A percentile compares a stretch with the other conserved stretches of the same genome.
These are phyloP conservation scores for Phytophthora sp. DNA, from an alignment of 352 stramenopile genomes.

Conservation along the genomic window DNA sequence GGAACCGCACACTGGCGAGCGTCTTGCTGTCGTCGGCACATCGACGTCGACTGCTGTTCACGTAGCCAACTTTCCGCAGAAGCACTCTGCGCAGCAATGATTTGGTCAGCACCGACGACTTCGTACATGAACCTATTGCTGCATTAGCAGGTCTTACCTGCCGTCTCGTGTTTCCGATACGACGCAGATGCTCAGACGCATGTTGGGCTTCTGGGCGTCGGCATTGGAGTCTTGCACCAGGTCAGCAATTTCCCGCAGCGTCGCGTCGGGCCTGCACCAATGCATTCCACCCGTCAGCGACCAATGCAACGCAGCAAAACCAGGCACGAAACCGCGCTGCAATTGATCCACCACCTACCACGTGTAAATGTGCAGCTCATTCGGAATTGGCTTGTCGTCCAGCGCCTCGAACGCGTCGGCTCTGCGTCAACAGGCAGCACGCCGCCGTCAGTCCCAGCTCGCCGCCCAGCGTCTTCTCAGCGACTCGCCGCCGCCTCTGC, in stretches of 20 bases:
- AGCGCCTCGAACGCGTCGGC: conserved; percentile 64
- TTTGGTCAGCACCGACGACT: conserved; percentile 5
- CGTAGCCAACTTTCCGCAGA: conserved; percentile 68
- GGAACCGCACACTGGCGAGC: conserved; percentile 62
- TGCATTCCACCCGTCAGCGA: background rate
- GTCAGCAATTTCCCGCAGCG: conserved; percentile 71
- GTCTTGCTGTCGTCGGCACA: conserved; percentile 70
- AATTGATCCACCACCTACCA: conserved; percentile 56
- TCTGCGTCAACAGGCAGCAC: conserved; percentile 30
- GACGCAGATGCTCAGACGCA: conserved; percentile 66
- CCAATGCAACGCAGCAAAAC: background rate
- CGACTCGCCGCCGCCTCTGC: background rate
- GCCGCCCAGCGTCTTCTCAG: background rate
- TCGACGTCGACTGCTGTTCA: conserved; percentile 57
- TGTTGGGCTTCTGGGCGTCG: conserved; percentile 56
- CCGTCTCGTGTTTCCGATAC: conserved; percentile 60
- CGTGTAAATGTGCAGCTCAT: conserved; percentile 79
- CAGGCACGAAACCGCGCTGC: background rate
- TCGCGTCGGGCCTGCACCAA: conserved; percentile 62
- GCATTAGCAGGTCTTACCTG: conserved; percentile 31
- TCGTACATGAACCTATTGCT: background rate
- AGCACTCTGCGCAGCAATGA: conserved; percentile 39
- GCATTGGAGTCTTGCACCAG: conserved; percentile 71
- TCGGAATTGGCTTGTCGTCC: conserved; percentile 53
- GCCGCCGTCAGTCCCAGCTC: background rate